Base-by-base conservation (phyloP, 768 basidiomycete genomes). In the Crepidotus variabilis region DNA sequence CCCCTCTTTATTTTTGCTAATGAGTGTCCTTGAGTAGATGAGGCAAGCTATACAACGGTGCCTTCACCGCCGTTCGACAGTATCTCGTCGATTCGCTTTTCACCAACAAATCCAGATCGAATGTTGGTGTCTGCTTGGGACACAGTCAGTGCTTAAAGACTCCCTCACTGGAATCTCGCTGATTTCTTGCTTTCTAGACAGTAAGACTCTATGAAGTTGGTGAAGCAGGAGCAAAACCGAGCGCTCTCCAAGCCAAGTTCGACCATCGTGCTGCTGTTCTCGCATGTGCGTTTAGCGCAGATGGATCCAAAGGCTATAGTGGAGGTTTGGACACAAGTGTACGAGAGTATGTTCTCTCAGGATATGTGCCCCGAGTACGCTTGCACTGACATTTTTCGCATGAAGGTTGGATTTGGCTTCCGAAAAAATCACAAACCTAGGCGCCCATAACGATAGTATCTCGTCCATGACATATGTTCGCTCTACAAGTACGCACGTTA, bases 91-190 rank as follows among this genome's bases (percentile, higher is more conserved):
- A 74, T 98, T 24, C 79, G 82, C 32, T 98, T 90, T 71, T 92
- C 93, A 20, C 90, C 93, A 0, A 78, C 79, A 2, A 83, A 89
- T 67, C 87, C 94, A 2, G 79, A 88, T 54, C 85, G 88, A 18
- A 73, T 98, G 1, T 73, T 98, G 0, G 91, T 90, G 16, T 84
- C 92, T 11, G 88, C 90, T 58, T 98, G 96, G 96, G 96, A 98
- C 71, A 84, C 90, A 21, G 82, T 80, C 64, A 24, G 75, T 62
- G 4, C 34, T 59, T 7, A 47, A 22, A 18, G 45, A 56, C 53
- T 55, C 50, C 47, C 22, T 55, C 56, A 46, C 24, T 35, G 57
- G 47, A 54, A 8, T 45, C 48, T 54, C 56, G 61, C 28, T 9
- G 13, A 47, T 2, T 24, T 45, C 33, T 54, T 57, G 16, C 48